Evolutionary conservation across 1,284 basidiomycete species (phyloP).

Genomic region (Thelephora terrestris): DNA sequence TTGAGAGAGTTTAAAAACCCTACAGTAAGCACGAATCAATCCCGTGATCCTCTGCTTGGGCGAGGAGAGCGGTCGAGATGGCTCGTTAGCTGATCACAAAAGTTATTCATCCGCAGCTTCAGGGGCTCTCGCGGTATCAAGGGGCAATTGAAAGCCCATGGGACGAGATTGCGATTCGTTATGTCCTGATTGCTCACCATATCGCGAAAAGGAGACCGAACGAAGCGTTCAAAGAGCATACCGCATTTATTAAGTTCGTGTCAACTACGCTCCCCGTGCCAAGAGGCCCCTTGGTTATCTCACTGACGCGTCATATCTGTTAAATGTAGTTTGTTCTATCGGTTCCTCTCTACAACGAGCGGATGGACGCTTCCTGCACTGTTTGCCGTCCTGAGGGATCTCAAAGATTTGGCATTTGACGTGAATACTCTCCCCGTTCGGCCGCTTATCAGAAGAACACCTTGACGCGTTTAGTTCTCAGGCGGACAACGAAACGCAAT

Average conservation of each 20-base stretch:
- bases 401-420: conserved; percentile 74
- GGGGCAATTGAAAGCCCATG: conserved; percentile 60
- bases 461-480: conserved; percentile 18
- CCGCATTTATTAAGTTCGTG: conserved; percentile 52
- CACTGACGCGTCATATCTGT: not conserved
- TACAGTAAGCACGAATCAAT: conserved; percentile 33
- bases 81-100: not conserved
- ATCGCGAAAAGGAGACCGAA: conserved; percentile 50
- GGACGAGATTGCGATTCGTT: conserved; percentile 76
- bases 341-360: conserved; percentile 66
- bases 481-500: conserved; percentile 60
- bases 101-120: conserved; percentile 26
- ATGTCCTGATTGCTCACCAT: conserved; percentile 61
- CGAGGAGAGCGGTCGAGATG: not conserved
- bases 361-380: conserved; percentile 78
- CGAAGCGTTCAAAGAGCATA: conserved; percentile 73
- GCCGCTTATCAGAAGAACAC: not conserved
- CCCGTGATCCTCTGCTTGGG: too few relatives aligned
- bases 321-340: conserved; percentile 50
- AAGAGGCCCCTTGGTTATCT: not conserved
- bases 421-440: conserved; percentile 25
- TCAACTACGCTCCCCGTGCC: not conserved
- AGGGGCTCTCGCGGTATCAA: conserved; percentile 44
- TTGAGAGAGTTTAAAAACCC: conserved; percentile 63
- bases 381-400: conserved; percentile 70